Conservation (phyloP, 2,329 filamentous ascomycete species). For the Ceratocystiopsis minuta region DNA sequence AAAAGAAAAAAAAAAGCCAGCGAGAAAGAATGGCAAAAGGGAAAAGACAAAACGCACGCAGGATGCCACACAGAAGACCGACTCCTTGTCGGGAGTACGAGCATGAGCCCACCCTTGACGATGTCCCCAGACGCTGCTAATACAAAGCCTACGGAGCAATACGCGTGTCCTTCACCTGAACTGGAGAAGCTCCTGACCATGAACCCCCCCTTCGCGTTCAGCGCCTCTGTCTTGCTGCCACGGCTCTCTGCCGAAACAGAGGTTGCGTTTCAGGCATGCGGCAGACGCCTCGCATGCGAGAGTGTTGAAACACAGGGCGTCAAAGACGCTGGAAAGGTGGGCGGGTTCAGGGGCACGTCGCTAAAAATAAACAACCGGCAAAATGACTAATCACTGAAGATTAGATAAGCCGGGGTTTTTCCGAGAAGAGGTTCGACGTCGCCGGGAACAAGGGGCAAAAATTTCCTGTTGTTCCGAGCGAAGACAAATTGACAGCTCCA, state of each 20-base stretch:
- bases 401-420: conserved; percentile 4
- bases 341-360: not conserved
- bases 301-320: not conserved
- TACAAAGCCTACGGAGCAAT: no score
- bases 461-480: conserved; percentile 6
- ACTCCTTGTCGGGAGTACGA: no score
- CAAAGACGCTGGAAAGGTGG: not conserved
- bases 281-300: conserved; percentile 15
- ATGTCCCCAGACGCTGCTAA: no score
- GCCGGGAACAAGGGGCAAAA: conserved; percentile 3
- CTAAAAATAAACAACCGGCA: not conserved
- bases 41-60: not conserved
- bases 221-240: no score
- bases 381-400: not conserved
- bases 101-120: no score
- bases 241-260: conserved; percentile 1
- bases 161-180: not conserved
- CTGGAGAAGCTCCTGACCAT: no score
- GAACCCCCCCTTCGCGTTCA: no score
- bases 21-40: not conserved
- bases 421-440: conserved; percentile 1
- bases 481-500: not conserved
- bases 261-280: conserved; percentile 27
- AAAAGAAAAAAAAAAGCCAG: not conserved
- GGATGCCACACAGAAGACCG: not conserved